phyloP scores from a whole-genome alignment of 192 early-diverging fungal genomes.

The Gorgonomyces haynaldii region DNA sequence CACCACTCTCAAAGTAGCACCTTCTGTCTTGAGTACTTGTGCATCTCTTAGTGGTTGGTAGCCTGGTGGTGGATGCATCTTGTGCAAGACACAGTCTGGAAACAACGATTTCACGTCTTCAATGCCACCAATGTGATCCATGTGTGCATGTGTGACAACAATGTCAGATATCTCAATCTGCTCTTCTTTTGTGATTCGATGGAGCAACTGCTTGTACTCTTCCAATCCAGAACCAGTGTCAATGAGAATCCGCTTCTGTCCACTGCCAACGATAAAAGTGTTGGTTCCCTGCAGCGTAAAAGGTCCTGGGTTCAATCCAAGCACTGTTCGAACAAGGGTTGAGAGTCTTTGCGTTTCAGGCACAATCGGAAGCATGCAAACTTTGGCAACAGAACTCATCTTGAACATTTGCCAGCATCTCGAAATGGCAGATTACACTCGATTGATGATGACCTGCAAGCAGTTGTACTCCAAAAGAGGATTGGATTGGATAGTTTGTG shows the following conservation, averaged over 20 bases:
- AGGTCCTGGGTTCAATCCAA: constrained; percentile 68
- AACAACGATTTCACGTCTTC: constrained; percentile 7
- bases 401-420: too few relatives aligned
- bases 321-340: constrained; percentile 16
- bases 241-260: constrained; percentile 52
- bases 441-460: too few relatives aligned
- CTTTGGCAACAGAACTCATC: too few relatives aligned
- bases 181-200: constrained; percentile 32
- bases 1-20: constrained; percentile 45
- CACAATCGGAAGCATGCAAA: too few relatives aligned
- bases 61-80: constrained; percentile 3
- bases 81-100: constrained; percentile 4
- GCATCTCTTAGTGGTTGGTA: constrained; percentile 37
- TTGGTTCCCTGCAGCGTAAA: constrained; percentile 86
- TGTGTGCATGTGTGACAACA: constrained; percentile 70
- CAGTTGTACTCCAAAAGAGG: too few relatives aligned
- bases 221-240: constrained; percentile 73
- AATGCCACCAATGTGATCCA: constrained; percentile 66
- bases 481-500: too few relatives aligned
- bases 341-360: too few relatives aligned
- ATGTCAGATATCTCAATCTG: constrained; percentile 48
- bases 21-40: constrained; percentile 52
- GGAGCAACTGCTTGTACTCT: constrained; percentile 48
- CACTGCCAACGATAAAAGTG: constrained; percentile 75
- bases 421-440: too few relatives aligned